Evolutionary conservation across 164 flowering plant genomes (phyloP).

Genomic region (Annona cherimola): DNA sequence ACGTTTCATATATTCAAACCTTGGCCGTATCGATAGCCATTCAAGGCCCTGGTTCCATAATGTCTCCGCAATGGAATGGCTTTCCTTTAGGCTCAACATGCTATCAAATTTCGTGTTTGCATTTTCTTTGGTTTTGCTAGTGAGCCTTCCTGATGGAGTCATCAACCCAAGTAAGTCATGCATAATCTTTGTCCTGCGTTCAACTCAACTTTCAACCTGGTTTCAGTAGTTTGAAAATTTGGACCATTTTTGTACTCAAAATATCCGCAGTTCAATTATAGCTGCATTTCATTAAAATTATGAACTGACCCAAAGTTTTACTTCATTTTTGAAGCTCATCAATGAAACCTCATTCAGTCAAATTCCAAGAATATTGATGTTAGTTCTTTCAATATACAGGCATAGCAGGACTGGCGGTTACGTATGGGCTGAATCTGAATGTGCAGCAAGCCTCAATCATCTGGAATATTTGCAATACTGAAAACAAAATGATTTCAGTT

Average conservation of each 20-base stretch:
- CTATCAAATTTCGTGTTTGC: constrained; percentile 85
- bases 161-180: constrained; percentile 78
- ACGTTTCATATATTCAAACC: constrained; percentile 53
- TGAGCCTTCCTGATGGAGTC: constrained; percentile 85
- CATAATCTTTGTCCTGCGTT: not conserved
- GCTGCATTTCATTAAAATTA: not conserved
- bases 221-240: not conserved
- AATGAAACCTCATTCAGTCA: not conserved
- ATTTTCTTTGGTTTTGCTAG: constrained; percentile 72
- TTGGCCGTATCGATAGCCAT: constrained; percentile 52
- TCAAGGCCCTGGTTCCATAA: constrained; percentile 95
- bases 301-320: no score
- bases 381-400: constrained; percentile 39
- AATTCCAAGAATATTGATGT: constrained; percentile 7
- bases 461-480: constrained; percentile 96
- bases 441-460: constrained; percentile 83
- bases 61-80: constrained; percentile 96
- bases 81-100: constrained; percentile 73
- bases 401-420: constrained; percentile 94
- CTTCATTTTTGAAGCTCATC: no score
- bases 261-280: not conserved
- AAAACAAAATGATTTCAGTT: constrained; percentile 92
- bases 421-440: constrained; percentile 85
- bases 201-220: not conserved
- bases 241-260: not conserved